Conservation (phyloP, 2,329 filamentous ascomycete species). For the Botrytis fragariae region DNA sequence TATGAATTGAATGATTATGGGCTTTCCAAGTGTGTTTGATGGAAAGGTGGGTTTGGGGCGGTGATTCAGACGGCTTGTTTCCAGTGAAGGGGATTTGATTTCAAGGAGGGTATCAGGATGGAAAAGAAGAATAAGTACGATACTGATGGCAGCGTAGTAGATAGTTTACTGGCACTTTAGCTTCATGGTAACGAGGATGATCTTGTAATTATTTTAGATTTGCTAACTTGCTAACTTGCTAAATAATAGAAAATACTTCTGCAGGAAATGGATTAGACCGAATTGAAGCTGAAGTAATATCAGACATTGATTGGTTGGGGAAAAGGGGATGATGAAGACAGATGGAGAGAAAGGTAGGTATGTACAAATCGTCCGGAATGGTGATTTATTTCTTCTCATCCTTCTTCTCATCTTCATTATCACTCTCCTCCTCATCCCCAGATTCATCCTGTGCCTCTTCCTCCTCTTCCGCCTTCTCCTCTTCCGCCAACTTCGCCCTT, state of each 20-base stretch:
- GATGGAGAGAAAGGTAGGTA: background rate
- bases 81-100: no score
- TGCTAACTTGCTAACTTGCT: background rate
- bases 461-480: constrained; percentile 25
- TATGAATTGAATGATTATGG: no score
- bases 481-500: constrained; percentile 22
- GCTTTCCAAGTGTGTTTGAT: no score
- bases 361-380: background rate
- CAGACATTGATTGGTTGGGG: background rate
- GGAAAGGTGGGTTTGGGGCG: no score
- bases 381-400: constrained; percentile 21
- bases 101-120: no score
- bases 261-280: background rate
- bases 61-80: no score
- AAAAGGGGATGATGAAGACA: background rate
- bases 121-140: no score
- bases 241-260: background rate
- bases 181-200: background rate
- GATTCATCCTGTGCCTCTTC: constrained; percentile 23
- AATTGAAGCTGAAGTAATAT: background rate
- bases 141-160: background rate
- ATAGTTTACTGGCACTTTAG: background rate
- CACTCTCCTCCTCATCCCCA: constrained; percentile 40
- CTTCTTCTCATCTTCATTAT: constrained; percentile 38
- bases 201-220: background rate